phyloP scores from a whole-genome alignment of 441 rosid species.

The Populus tomentosa region DNA sequence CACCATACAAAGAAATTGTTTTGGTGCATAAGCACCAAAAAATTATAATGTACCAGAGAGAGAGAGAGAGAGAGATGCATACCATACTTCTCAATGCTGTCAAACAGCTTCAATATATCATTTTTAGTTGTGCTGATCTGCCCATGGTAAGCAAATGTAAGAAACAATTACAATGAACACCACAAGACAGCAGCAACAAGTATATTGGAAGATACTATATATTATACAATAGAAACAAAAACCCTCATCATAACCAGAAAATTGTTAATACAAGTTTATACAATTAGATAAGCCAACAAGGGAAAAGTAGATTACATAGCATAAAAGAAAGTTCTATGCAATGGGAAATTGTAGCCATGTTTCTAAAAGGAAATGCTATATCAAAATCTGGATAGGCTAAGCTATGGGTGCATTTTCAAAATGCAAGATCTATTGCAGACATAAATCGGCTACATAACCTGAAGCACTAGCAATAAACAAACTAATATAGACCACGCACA shows the following conservation, averaged over 20 bases:
- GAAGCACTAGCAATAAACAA: neutral
- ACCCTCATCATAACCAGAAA: neutral
- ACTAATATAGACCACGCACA: neutral
- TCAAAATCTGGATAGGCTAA: neutral
- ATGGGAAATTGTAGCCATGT: neutral
- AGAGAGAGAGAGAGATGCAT: slow-evolving; percentile 15
- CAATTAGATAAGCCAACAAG: neutral
- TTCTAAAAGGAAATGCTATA: neutral
- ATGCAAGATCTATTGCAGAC: neutral
- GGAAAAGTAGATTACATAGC: neutral
- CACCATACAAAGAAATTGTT: neutral
- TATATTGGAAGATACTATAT: neutral
- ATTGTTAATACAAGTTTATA: neutral
- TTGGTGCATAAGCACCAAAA: neutral
- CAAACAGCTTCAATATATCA: slow-evolving; percentile 78
- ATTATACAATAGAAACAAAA: neutral
- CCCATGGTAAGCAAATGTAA: slow-evolving; percentile 21
- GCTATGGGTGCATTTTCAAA: neutral
- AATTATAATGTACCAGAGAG: neutral
- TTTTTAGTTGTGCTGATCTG: slow-evolving; percentile 66
- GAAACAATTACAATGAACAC: neutral
- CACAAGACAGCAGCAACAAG: neutral
- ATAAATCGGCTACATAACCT: neutral
- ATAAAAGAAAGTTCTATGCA: neutral
- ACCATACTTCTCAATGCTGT: slow-evolving; percentile 81